These are phyloP conservation scores for Pholiota molesta DNA, from an alignment of 768 basidiomycete genomes.

Conservation along the genomic window DNA sequence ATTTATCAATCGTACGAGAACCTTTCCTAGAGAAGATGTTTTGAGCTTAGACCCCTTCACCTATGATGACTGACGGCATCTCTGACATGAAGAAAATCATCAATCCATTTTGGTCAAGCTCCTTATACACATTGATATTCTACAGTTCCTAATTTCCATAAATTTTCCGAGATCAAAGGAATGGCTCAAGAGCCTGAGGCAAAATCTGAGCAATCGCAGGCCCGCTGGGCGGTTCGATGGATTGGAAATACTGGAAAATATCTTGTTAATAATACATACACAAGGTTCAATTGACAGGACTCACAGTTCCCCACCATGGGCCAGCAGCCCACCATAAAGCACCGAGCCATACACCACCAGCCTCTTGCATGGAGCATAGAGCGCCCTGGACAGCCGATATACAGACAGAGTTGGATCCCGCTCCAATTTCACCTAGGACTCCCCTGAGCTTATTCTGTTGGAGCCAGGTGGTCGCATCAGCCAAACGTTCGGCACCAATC, in stretches of 20 bases:
- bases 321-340: slow-evolving; percentile 63
- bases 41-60: too few relatives aligned
- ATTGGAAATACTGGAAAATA: slow-evolving; percentile 52
- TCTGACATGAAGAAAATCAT: background rate
- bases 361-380: slow-evolving; percentile 59
- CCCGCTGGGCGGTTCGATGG: slow-evolving; percentile 63
- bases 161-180: slow-evolving; percentile 37
- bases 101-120: background rate
- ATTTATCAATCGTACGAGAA: too few relatives aligned
- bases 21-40: too few relatives aligned
- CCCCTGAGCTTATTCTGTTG: slow-evolving; percentile 61
- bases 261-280: background rate
- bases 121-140: background rate
- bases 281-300: slow-evolving; percentile 24
- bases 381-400: slow-evolving; percentile 56
- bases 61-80: too few relatives aligned
- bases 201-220: slow-evolving; percentile 54
- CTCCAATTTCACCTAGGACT: slow-evolving; percentile 66
- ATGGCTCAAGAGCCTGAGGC: slow-evolving; percentile 59
- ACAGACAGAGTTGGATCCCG: slow-evolving; percentile 48
- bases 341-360: slow-evolving; percentile 62
- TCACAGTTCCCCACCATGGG: slow-evolving; percentile 60
- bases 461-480: slow-evolving; percentile 60
- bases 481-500: slow-evolving; percentile 60
- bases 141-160: background rate